Base-by-base conservation (phyloP, 768 basidiomycete genomes). In the Russula ochroleuca region DNA sequence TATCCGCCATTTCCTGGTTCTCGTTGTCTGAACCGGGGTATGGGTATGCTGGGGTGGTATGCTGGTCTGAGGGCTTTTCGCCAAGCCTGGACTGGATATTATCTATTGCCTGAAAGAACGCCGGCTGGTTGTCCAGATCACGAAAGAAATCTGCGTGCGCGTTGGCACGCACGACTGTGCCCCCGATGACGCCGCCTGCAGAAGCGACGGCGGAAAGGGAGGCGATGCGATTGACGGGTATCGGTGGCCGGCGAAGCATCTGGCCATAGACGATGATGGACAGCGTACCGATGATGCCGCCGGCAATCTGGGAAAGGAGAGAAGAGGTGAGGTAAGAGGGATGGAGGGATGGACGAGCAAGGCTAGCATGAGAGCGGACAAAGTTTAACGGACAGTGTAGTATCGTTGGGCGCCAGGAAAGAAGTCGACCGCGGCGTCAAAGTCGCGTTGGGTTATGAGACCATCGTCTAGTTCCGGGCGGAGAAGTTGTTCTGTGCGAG, bases 381-480 rank as follows among this genome's bases (percentile, higher is more conserved):
- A 45, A 21, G 58, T 35, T 37, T 25, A 48, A 62, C 61, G 76
- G 55, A 81, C 78, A 61, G 78, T 77, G 65, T 74, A 77, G 64
- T 81, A 77, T 37, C 77, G 72, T 75, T 81, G 67, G 75, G 70
- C 68, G 43, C 78, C 79, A 41, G 85, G 80, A 31, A 85, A 72
- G 75, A 87, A 88, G 31, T 70, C 70, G 61, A 77, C 70, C 5
- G 85, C 81, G 13, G 80, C 72, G 0, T 86, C 77, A 71, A 81
- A 87, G 76, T 89, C 87, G 59, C 78, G 79, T 21, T 68, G 69
- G 5, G 79, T 77, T 61, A 85, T 73, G 66, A 77, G 75, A 17
- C 82, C 83, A n/a, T 74, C 70, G 38, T 84, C 80, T 54, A 78
- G 77, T 66, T 85, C 79, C 54, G 83, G 83, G 5, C 76, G 72